Base-by-base conservation (phyloP, 2,329 filamentous ascomycete genomes). In the Xylaria sp. region DNA sequence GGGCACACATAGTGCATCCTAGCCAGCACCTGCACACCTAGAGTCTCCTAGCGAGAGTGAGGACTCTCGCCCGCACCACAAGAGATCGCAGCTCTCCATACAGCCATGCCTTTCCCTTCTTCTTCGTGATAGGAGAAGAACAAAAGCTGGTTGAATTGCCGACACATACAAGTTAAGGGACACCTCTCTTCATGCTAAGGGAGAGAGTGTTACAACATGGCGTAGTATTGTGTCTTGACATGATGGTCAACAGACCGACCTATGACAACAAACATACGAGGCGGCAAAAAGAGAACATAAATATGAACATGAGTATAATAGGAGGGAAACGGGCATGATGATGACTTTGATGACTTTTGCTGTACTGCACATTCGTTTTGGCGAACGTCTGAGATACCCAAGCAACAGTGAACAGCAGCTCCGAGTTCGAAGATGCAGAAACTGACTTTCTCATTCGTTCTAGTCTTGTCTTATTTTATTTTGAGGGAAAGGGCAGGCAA, bases 321-420 rank as follows among this genome's bases (percentile, higher is more conserved):
- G 15, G 9, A 49, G 22, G 39, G 29, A 62, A 47, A 62, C 15
- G 59, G 50, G 39, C 49, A 49, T 62, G 42, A 49, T 25, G 31
- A 54, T 20, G 49, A 27, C 13, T 17, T 31, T 51, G 49, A 51
- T 25, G 13, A 27, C 22, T 42, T 39, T 25, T 17, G 22, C 22
- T 55, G 15, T 27, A 36, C 54, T 62, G 13, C 51, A 57, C 51
- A 54, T 49, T 56, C 51, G 42, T 56, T 56, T 49, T 62, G 49
- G 54, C 50, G 33, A 61, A 61, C 39, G 53, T 54, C 47, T 54
- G 64, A 66, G 61, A 66, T 61, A 63, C 64, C 59, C 54, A 45
- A 42, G 31, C 27, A 61, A 38, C 38, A 66, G 39, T 58, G 54
- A 4, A 7, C n/a, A 51, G 47, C 39, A 50, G 44, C 44, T 13